Percentiles rank a stretch among this genome's conserved stretches.
These are phyloP conservation scores for Entomortierella lignicola DNA, from an alignment of 192 early-diverging fungal genomes.

Conservation along the genomic window DNA sequence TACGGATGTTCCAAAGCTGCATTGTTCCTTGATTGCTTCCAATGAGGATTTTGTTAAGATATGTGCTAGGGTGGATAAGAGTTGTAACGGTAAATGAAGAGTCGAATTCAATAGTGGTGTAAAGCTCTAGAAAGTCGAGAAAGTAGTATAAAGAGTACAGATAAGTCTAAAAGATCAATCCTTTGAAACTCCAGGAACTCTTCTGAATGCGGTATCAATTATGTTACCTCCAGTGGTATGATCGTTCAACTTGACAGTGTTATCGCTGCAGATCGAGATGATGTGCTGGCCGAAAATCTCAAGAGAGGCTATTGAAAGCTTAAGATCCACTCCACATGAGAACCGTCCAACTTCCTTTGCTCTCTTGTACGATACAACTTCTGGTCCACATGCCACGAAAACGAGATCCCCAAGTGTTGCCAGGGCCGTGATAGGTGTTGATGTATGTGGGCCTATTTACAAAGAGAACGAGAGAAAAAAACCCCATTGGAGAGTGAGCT, in stretches of 20 bases:
- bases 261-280: conserved; percentile 83
- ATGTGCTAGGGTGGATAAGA: conserved; percentile 94
- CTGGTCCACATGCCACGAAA: conserved; percentile 77
- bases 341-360: conserved; percentile 70
- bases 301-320: conserved; percentile 61
- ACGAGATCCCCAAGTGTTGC: conserved; percentile 76
- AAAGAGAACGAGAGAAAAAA: not conserved
- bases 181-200: not conserved
- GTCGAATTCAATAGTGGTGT: conserved; percentile 82
- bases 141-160: not conserved
- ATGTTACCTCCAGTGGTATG: conserved; percentile 70
- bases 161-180: not conserved
- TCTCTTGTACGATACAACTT: conserved; percentile 72
- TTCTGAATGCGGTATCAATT: not conserved
- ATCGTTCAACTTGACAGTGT: conserved; percentile 83
- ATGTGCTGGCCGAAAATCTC: conserved; percentile 82
- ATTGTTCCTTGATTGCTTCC: conserved; percentile 86
- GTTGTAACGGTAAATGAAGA: conserved; percentile 76
- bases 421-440: conserved; percentile 76
- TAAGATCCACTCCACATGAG: conserved; percentile 22
- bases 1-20: conserved; percentile 96
- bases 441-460: conserved; percentile 66
- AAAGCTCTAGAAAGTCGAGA: conserved; percentile 61
- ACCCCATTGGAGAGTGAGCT: too few species aligned
- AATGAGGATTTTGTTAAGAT: conserved; percentile 96